Evolutionary conservation across 148 eudicot species (phyloP).

Genomic region (Pharnaceum exiguum): DNA sequence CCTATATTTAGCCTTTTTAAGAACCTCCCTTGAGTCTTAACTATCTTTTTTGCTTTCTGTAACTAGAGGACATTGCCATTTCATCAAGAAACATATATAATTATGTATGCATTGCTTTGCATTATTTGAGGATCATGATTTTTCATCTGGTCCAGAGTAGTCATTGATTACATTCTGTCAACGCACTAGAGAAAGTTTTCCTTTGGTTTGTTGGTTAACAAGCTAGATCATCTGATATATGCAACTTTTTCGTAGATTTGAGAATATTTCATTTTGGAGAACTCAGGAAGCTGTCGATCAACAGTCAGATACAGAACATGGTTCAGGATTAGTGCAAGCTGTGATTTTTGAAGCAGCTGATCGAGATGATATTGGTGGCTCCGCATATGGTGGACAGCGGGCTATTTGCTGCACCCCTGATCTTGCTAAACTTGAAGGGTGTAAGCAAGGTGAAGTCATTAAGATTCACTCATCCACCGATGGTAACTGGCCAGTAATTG

Average conservation of each 20-base stretch:
- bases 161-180: not conserved
- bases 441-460: slow-evolving; percentile 89
- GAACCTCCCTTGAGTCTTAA: too few species aligned
- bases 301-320: slow-evolving; percentile 46
- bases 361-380: slow-evolving; percentile 95
- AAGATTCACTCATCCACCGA: slow-evolving; percentile 61
- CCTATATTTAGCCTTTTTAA: too few species aligned
- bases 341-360: slow-evolving; percentile 93
- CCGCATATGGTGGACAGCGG: slow-evolving; percentile 95
- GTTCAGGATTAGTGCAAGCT: slow-evolving; percentile 75
- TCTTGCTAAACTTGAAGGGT: slow-evolving; percentile 96
- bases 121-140: not conserved
- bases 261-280: slow-evolving; percentile 93
- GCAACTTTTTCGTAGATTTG: slow-evolving; percentile 47
- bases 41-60: too few species aligned
- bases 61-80: too few species aligned
- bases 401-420: slow-evolving; percentile 97
- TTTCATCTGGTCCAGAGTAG: not conserved
- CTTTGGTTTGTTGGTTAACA: not conserved
- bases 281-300: slow-evolving; percentile 55
- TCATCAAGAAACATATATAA: too few species aligned
- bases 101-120: too few species aligned
- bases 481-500: slow-evolving; percentile 63
- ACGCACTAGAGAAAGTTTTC: too few species aligned
- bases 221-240: slow-evolving; percentile 5